phyloP scores from a whole-genome alignment of 345 rosid genomes.

The Raphanus raphanistrum region DNA sequence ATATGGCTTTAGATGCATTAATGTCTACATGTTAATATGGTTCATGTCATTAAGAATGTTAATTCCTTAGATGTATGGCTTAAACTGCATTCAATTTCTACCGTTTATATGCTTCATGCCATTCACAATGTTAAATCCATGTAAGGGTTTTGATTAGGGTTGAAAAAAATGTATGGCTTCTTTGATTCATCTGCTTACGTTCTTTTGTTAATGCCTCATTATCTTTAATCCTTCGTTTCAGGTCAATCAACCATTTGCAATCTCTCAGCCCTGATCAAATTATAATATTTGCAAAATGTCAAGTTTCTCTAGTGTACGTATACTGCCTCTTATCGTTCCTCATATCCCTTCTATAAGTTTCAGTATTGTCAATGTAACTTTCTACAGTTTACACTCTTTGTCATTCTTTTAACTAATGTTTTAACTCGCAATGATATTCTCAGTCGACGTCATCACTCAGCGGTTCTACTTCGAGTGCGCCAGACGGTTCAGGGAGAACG shows the following conservation, averaged over 20 bases:
- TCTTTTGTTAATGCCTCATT: slow-evolving; percentile 7
- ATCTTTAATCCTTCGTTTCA: slow-evolving; percentile 17
- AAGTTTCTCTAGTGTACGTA: slow-evolving; percentile 65
- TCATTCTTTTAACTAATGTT: slow-evolving; percentile 4
- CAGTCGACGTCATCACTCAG: slow-evolving; percentile 69
- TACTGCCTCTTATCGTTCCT: slow-evolving; percentile 28
- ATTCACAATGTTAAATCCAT: not conserved
- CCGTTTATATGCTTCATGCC: not conserved
- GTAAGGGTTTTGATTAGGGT: not conserved
- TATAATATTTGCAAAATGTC: slow-evolving; percentile 56
- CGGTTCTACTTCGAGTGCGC: slow-evolving; percentile 77
- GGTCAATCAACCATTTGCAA: slow-evolving; percentile 37
- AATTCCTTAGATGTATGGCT: not conserved
- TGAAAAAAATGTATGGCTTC: slow-evolving; percentile 1
- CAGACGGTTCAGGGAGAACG: slow-evolving; percentile 68
- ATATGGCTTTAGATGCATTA: not conserved
- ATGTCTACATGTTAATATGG: not conserved
- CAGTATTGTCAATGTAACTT: slow-evolving; percentile 12
- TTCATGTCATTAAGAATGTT: not conserved
- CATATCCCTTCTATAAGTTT: not conserved
- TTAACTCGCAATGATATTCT: slow-evolving; percentile 28
- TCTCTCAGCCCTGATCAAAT: not conserved
- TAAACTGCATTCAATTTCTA: not conserved
- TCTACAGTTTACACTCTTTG: not conserved
- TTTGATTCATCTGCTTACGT: not conserved